These are phyloP conservation scores for Aureobasidium pullulans DNA, from an alignment of 2,329 filamentous ascomycete species.

Conservation along the genomic window DNA sequence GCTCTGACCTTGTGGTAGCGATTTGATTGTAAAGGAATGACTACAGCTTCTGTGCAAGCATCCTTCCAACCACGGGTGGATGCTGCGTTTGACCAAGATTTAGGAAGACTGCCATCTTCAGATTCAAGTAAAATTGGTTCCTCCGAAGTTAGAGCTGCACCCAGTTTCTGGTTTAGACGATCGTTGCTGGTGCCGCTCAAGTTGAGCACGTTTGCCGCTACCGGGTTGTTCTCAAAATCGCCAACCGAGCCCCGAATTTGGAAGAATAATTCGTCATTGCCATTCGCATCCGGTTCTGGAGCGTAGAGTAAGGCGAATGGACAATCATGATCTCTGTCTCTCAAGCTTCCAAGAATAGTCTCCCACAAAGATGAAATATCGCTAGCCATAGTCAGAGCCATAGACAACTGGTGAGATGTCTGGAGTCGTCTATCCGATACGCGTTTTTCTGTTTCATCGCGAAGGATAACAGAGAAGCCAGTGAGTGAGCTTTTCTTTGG, in stretches of 20 bases:
- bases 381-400: not conserved
- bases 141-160: not conserved
- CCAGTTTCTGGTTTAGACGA: not conserved
- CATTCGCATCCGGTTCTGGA: not conserved
- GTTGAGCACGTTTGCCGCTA: not conserved
- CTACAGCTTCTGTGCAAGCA: not conserved
- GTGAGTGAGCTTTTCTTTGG: slow-evolving; percentile 1
- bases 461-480: slow-evolving; percentile 10
- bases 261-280: not conserved
- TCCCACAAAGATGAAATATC: slow-evolving; percentile 15
- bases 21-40: not conserved
- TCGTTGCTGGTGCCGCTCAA: not conserved
- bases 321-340: slow-evolving; percentile 11
- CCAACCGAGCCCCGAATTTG: not conserved
- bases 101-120: not conserved
- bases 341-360: slow-evolving; percentile 4
- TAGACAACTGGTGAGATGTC: not conserved
- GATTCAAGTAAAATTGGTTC: not conserved
- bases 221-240: not conserved
- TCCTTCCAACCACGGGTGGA: not conserved
- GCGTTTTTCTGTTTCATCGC: slow-evolving; percentile 12
- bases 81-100: not conserved
- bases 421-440: slow-evolving; percentile 7
- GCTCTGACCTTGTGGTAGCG: slow-evolving; percentile 1
- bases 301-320: slow-evolving; percentile 17